Evolutionary conservation across 257 asterid genomes (phyloP).

Genomic region (Gentiana dahurica): DNA sequence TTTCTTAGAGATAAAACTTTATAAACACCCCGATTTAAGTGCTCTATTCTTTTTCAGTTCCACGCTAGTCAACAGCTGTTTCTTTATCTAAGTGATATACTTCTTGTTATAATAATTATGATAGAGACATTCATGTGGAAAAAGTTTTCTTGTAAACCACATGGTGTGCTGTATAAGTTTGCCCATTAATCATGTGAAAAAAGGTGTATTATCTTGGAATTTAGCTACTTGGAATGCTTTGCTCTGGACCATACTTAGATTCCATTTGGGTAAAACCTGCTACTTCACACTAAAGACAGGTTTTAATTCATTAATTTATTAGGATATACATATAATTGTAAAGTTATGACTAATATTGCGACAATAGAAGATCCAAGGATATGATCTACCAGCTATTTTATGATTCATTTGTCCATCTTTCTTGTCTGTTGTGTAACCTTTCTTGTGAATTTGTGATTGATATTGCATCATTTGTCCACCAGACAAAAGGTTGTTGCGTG

Average conservation of each 20-base stretch:
- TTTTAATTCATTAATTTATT: too few species aligned
- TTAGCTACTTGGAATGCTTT: background rate
- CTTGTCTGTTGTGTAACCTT: background rate
- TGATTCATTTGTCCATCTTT: background rate
- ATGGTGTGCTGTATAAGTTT: background rate
- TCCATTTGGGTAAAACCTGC: too few species aligned
- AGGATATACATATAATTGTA: too few species aligned
- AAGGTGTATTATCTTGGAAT: background rate
- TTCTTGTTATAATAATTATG: background rate
- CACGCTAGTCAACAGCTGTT: background rate
- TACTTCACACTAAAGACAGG: too few species aligned
- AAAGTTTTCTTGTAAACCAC: background rate
- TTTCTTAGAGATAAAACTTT: too few species aligned
- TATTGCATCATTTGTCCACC: background rate
- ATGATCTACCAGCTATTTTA: too few species aligned
- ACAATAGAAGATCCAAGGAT: too few species aligned
- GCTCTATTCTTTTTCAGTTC: background rate
- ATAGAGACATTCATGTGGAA: background rate
- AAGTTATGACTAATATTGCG: too few species aligned
- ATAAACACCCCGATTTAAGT: too few species aligned
- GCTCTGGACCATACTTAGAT: background rate
- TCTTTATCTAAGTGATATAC: background rate
- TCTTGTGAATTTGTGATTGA: background rate
- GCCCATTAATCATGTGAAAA: background rate
- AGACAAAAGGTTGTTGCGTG: conserved; percentile 40